These are phyloP conservation scores for Vitis rotundifolia DNA, from an alignment of 164 flowering plant genomes.

Conservation along the genomic window DNA sequence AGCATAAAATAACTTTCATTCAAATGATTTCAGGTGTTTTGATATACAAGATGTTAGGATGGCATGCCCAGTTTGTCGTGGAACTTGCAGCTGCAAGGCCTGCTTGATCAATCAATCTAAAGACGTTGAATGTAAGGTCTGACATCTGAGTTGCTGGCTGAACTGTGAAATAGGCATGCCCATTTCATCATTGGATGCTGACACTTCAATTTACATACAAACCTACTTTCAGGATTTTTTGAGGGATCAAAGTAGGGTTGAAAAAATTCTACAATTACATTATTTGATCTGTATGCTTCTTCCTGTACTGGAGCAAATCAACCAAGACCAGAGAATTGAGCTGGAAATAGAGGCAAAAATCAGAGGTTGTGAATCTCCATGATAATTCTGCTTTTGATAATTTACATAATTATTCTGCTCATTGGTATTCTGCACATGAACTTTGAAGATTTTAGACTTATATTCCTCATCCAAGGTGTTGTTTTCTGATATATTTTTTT, in stretches of 20 bases:
- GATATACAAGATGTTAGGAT: conserved; percentile 46
- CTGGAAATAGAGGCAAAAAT: conserved; percentile 58
- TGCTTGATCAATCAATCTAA: conserved; percentile 43
- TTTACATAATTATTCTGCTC: background rate
- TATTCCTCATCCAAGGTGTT: background rate
- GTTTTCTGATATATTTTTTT: conserved; percentile 13
- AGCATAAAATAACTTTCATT: background rate
- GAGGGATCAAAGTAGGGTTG: conserved; percentile 28
- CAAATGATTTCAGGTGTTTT: conserved; percentile 39
- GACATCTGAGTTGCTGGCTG: conserved; percentile 13
- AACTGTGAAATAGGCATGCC: background rate
- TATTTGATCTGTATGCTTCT: conserved; percentile 72
- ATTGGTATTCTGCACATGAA: conserved; percentile 1
- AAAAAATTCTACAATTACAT: conserved; percentile 46
- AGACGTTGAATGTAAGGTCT: conserved; percentile 58
- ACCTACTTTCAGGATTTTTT: conserved; percentile 44
- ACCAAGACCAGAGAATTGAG: conserved; percentile 55
- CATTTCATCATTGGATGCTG: conserved; percentile 6
- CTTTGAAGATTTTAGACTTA: background rate
- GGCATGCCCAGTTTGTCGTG: conserved; percentile 75
- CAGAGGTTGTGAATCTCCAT: conserved; percentile 38
- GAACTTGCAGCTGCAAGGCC: conserved; percentile 62
- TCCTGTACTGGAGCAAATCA: conserved; percentile 62
- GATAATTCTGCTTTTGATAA: background rate
- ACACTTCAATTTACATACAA: conserved; percentile 1